These are phyloP conservation scores for Antitrichia curtipendula DNA, from an alignment of 225 moss, liverwort and hornwort genomes.

Conservation along the genomic window DNA sequence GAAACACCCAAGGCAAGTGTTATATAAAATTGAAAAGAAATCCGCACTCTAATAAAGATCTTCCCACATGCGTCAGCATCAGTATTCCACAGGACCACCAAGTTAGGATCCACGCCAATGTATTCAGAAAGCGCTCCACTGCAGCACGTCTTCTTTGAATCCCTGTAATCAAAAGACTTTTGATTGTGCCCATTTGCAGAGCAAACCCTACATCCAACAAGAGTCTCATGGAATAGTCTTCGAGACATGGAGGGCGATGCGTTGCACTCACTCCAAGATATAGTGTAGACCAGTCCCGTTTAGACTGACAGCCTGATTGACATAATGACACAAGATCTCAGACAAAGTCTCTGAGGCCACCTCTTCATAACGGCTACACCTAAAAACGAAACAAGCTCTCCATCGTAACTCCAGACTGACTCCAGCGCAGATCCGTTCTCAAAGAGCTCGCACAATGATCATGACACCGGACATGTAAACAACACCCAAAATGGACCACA, in stretches of 20 bases:
- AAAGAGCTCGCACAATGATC: not conserved
- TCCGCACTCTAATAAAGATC: conserved; percentile 45
- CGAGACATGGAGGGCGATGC: not conserved
- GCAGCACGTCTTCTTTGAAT: conserved; percentile 13
- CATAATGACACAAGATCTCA: conserved; percentile 8
- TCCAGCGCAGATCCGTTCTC: not conserved
- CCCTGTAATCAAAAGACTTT: conserved; percentile 31
- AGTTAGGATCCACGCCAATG: conserved; percentile 62
- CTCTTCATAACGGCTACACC: not conserved
- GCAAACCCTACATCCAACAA: conserved; percentile 11
- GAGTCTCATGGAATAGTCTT: not conserved
- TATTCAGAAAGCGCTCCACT: conserved; percentile 18
- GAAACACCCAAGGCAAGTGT: conserved; percentile 31
- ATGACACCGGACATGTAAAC: conserved; percentile 8
- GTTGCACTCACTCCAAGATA: conserved; percentile 13
- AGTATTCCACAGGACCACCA: conserved; percentile 58
- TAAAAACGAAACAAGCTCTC: not conserved
- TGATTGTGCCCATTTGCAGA: conserved; percentile 1
- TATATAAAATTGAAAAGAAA: conserved; percentile 42
- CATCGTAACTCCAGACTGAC: not conserved
- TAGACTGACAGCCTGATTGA: conserved; percentile 1
- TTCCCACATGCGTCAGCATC: conserved; percentile 50
- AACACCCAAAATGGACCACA: conserved; percentile 1
- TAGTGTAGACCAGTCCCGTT: conserved; percentile 9
- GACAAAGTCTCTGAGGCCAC: not conserved